Evolutionary conservation across 352 stramenopile genomes (phyloP), one percentile per base, ranked within the genome.

Genomic region (Globisporangium camurandrum): DNA sequence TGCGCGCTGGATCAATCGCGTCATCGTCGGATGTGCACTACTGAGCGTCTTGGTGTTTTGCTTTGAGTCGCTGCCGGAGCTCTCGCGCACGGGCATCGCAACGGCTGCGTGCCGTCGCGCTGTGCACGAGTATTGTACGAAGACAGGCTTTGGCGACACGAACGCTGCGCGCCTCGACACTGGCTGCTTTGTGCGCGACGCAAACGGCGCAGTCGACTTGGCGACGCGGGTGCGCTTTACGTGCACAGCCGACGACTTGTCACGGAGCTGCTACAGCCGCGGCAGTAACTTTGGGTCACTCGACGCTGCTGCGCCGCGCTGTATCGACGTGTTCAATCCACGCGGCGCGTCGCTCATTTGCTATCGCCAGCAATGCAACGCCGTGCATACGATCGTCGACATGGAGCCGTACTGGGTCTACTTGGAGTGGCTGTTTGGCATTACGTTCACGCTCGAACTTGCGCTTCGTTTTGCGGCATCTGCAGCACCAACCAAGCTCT

Each of bases 361-460:
- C 49, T 69, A 73, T 37, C 59, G 66, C 0, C 68, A 72, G 37
- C 71, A 84, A 46, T 88, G 76, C 51, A 67, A 62, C 12, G 42
- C 51, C 1, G 56, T 34, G 40, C 30, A 44, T 9, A 66, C 68
- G 33, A 53, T 80, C 14, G 44, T 79, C 37, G 66, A 86, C 45
- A 88, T 91, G 80, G 64, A 69, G 19, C 66, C 67, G 14, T 75
- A 85, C 33, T 91, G 80, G 80, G 80, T 88, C 44, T 88, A 80
- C 50, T 73, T 88, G 31, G 81, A 92, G 41, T 86, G 64, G 65
- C 61, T 57, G 7, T 87, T 89, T 37, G 78, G 75, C 0, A 41
- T 77, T 4, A 27, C 58, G 4, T 92, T 92, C 48, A 65, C 66
- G 34, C 5, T 61, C n/a, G 78, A 92, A 39, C 54, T 88, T 24